phyloP scores from a whole-genome alignment of 1,284 basidiomycete species.

The Hemileia vastatrix region DNA sequence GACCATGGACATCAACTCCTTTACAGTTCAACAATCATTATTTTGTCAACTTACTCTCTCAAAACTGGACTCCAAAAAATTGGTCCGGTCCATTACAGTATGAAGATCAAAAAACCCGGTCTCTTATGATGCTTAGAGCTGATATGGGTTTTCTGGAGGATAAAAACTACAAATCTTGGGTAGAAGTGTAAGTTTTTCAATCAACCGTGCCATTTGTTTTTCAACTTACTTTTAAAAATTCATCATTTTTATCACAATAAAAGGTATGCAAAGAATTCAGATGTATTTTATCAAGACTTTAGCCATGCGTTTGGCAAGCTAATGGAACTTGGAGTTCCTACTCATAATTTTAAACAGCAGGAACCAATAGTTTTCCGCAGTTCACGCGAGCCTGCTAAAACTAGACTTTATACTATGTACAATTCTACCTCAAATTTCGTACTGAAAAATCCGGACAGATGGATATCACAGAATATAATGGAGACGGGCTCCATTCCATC shows the following conservation, averaged over 20 bases:
- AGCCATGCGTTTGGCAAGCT: conserved; percentile 10
- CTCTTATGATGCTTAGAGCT: conserved; percentile 74
- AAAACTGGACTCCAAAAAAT: conserved; percentile 57
- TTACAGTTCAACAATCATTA: conserved; percentile 81
- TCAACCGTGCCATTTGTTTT: no score
- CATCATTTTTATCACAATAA: no score
- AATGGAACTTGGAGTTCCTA: conserved; percentile 15
- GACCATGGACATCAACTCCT: conserved; percentile 75
- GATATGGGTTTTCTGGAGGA: conserved; percentile 22
- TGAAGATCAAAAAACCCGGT: conserved; percentile 76
- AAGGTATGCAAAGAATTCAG: conserved; percentile 13
- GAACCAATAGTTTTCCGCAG: no score
- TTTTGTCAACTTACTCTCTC: conserved; percentile 75
- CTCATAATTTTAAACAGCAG: conserved; percentile 7
- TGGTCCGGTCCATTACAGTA: conserved; percentile 54
- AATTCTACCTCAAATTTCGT: no score
- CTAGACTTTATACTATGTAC: no score
- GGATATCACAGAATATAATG: no score
- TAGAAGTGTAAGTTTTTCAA: no score
- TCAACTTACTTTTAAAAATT: no score
- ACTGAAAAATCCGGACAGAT: no score
- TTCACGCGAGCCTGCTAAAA: no score
- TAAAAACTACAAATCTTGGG: conserved; percentile 15
- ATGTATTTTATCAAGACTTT: conserved; percentile 18
- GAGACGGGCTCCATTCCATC: no score